A percentile compares a stretch with the other conserved stretches of the same genome.
These are phyloP conservation scores for Guyanaporus albipodus DNA, from an alignment of 768 basidiomycete genomes.

Conservation along the genomic window DNA sequence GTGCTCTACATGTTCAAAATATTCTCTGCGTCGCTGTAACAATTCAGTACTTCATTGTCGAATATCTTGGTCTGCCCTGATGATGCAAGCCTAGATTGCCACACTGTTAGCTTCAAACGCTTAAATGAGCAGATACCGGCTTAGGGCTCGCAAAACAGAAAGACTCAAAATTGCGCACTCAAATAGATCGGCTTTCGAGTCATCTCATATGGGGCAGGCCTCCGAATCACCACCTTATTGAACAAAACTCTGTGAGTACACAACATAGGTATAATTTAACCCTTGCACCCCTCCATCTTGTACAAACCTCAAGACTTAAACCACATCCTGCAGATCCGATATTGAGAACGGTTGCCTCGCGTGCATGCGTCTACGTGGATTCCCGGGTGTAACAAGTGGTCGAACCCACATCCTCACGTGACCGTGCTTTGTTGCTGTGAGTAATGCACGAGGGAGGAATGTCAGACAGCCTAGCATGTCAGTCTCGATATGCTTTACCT, in stretches of 20 bases:
- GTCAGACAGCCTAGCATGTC: slow-evolving; percentile 72
- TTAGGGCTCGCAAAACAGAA: too few species aligned
- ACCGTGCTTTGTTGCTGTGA: slow-evolving; percentile 77
- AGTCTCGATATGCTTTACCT: slow-evolving; percentile 80
- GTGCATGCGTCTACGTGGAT: slow-evolving; percentile 26
- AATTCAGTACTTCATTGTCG: too few species aligned
- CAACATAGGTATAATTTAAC: slow-evolving; percentile 16
- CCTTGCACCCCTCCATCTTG: not conserved
- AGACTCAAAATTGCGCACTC: too few species aligned
- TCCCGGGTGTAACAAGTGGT: slow-evolving; percentile 47
- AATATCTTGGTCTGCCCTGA: too few species aligned
- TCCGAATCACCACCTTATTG: too few species aligned
- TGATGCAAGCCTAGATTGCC: too few species aligned
- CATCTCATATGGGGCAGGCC: too few species aligned
- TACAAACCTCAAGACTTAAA: slow-evolving; percentile 5
- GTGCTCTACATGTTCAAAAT: not conserved
- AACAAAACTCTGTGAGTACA: too few species aligned
- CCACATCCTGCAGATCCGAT: slow-evolving; percentile 29
- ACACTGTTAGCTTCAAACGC: too few species aligned
- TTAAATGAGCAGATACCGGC: too few species aligned
- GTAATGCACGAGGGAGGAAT: slow-evolving; percentile 73
- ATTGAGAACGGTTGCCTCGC: slow-evolving; percentile 29
- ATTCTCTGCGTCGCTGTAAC: too few species aligned
- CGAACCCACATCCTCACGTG: slow-evolving; percentile 83
- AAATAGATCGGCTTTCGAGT: too few species aligned